Evolutionary conservation across 345 rosid genomes (phyloP), one percentile per base, ranked within the genome.

Genomic region (Ricinus communis): DNA sequence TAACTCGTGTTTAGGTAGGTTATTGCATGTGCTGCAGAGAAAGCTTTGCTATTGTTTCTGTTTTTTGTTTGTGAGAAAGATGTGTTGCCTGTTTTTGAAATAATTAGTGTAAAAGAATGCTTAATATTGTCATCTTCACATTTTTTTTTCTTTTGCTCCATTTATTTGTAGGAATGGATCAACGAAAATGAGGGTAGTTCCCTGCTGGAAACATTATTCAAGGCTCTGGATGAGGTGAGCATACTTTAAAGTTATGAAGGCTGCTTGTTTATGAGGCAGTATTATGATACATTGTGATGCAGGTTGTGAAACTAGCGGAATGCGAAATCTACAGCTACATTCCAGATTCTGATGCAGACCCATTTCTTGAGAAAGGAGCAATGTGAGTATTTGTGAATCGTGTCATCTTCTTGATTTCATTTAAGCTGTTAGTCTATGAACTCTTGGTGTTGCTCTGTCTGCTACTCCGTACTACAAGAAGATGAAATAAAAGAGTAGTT

Each of bases 141-240:
- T 28, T 71, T 12, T 64, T 59, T 71, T 70, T 9, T 8, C 43
- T 30, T 51, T 52, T 51, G 21, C 19, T 40, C 46, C 41, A 68
- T 43, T 51, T 72, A 6, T 43, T 43, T 43, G n/a, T 76, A 91
- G 98, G 96, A 82, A 76, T 94, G 97, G 97, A 21, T 62, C 57
- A 91, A 82, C 86, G 85, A 82, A 62, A 82, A 90, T 67, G 97
- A 78, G 62, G 91, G 82, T 54, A 76, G 85, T 79, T 87, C 97
- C 64, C 83, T 95, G 16, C 85, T 90, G 54, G 97, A 89, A 71
- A 80, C 89, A 19, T 50, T 95, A 65, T 87, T 85, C 84, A 82
- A 85, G 85, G 97, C 97, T 76, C 85, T 95, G 64, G 99, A 95
- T 79, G 99, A 92, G 97, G 99, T 92, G 73, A 77, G 77, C 63